Evolutionary conservation across 352 stramenopile species (phyloP).

Genomic region (Heterotrichella gracilis): DNA sequence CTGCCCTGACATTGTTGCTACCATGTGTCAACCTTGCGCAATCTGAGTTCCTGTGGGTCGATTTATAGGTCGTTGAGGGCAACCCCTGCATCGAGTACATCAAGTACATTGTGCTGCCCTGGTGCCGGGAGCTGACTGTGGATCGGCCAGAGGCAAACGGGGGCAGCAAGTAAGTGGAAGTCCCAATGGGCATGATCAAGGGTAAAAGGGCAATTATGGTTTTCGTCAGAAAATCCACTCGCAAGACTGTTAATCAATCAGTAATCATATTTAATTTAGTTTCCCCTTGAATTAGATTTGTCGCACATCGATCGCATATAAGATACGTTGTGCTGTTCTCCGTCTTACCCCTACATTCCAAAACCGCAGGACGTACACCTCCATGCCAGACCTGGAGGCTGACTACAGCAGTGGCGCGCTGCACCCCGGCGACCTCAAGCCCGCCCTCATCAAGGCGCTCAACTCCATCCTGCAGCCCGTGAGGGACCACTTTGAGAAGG

Average conservation of each 20-base stretch:
- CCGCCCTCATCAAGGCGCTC: slow-evolving; percentile 43
- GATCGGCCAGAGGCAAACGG: neutral
- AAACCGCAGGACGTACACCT: slow-evolving; percentile 50
- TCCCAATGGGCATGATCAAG: too few relatives aligned
- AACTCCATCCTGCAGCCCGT: slow-evolving; percentile 77
- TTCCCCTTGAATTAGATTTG: too few relatives aligned
- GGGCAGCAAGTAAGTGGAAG: too few relatives aligned
- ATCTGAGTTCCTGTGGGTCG: neutral
- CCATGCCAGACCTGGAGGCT: slow-evolving; percentile 47
- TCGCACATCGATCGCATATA: too few relatives aligned
- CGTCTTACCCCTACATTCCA: too few relatives aligned
- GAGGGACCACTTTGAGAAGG: slow-evolving; percentile 58
- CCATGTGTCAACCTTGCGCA: too few relatives aligned
- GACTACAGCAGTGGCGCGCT: slow-evolving; percentile 52
- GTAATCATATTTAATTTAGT: too few relatives aligned
- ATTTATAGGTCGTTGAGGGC: slow-evolving; percentile 21
- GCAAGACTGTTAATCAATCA: too few relatives aligned
- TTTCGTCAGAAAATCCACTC: too few relatives aligned
- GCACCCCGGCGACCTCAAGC: slow-evolving; percentile 64
- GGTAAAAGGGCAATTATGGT: too few relatives aligned
- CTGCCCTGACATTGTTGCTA: too few relatives aligned
- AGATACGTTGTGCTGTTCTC: too few relatives aligned
- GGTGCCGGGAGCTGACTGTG: slow-evolving; percentile 26
- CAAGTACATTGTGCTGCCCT: slow-evolving; percentile 71
- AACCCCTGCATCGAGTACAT: slow-evolving; percentile 89